Evolutionary conservation across 208 protist genomes (phyloP).

Genomic region (Histomonas meleagridis): DNA sequence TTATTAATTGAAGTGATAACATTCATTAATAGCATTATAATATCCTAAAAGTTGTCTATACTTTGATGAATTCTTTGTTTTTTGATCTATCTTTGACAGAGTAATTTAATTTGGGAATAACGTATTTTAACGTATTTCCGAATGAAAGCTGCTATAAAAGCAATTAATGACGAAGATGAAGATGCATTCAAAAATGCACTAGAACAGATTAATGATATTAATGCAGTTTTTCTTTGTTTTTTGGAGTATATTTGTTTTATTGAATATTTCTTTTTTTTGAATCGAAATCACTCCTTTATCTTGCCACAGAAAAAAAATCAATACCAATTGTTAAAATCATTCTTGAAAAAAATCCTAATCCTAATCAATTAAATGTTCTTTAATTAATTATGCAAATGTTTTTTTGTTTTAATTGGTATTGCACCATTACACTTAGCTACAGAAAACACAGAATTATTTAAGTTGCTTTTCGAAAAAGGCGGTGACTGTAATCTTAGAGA

Average conservation of each 20-base stretch:
- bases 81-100: too few species aligned
- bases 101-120: too few species aligned
- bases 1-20: too few species aligned
- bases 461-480: neutral
- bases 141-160: constrained; percentile 11
- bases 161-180: neutral
- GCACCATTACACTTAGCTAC: neutral
- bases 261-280: neutral
- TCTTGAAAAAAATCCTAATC: constrained; percentile 18
- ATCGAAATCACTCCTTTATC: constrained; percentile 4
- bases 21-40: too few species aligned
- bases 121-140: neutral
- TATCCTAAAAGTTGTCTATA: too few species aligned
- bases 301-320: neutral
- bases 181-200: neutral
- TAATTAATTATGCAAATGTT: neutral
- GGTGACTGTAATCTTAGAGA: neutral
- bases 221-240: neutral
- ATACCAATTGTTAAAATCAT: neutral
- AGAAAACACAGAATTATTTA: neutral
- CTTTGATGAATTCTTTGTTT: too few species aligned
- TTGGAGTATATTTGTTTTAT: neutral
- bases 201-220: neutral
- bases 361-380: neutral
- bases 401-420: neutral